These are phyloP conservation scores for Przewalskia tangutica DNA, from an alignment of 257 asterid species.

Conservation along the genomic window DNA sequence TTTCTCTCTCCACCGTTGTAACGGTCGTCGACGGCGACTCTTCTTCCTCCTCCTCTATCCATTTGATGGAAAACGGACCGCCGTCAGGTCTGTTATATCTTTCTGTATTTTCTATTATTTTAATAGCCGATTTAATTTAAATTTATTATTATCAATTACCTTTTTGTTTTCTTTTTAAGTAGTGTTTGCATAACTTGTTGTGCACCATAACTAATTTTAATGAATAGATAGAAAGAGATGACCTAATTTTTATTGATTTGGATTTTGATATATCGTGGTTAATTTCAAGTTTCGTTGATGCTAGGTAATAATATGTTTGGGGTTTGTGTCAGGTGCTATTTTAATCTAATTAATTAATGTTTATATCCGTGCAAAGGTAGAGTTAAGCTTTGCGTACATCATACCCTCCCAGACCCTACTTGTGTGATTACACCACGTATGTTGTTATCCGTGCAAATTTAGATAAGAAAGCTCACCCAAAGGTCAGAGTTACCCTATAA, in stretches of 20 bases:
- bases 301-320: background rate
- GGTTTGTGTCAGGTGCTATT: background rate
- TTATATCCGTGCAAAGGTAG: background rate
- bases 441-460: background rate
- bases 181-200: background rate
- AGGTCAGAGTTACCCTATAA: background rate
- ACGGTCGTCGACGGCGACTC: conserved; percentile 1
- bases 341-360: background rate
- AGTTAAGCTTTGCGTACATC: no score
- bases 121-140: background rate
- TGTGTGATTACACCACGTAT: no score
- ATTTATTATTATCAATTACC: background rate
- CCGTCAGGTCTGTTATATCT: background rate
- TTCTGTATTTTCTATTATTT: background rate
- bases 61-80: background rate
- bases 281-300: no score
- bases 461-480: background rate
- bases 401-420: no score
- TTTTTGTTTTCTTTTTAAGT: background rate
- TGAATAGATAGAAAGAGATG: no score
- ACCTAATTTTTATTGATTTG: no score
- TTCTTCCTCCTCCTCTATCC: background rate
- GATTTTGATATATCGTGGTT: no score
- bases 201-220: no score
- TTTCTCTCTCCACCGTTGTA: background rate